Percentiles rank a stretch among this genome's conserved stretches.
Evolutionary conservation across 2,329 filamentous ascomycete species (phyloP).

Genomic region (Alternaria brassicae): DNA sequence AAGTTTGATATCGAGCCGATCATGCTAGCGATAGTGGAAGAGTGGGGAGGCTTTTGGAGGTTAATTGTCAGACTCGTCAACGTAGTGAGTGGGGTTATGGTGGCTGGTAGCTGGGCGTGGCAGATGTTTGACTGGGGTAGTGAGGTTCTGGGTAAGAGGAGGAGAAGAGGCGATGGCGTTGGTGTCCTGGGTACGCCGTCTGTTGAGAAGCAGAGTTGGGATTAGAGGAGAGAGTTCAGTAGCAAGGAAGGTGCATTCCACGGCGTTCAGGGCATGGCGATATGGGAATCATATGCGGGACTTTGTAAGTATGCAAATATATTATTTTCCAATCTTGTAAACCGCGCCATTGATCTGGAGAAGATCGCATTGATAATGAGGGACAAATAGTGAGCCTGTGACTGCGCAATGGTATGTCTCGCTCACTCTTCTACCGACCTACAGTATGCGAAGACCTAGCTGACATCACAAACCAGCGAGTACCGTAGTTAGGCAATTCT

Average conservation of each 20-base stretch:
- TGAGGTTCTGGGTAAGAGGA: constrained; percentile 55
- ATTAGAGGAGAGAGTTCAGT: constrained; percentile 4
- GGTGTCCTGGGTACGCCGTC: constrained; percentile 55
- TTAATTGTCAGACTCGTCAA: constrained; percentile 87
- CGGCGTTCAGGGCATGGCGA: not conserved
- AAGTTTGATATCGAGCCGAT: constrained; percentile 99
- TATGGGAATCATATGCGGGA: not conserved
- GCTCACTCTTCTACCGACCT: not conserved
- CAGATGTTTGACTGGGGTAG: constrained; percentile 79
- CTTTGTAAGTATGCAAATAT: not conserved
- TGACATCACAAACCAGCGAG: not conserved
- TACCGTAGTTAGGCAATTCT: not conserved
- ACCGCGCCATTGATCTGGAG: not conserved
- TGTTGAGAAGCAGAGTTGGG: constrained; percentile 25
- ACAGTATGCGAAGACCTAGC: not conserved
- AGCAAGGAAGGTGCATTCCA: not conserved
- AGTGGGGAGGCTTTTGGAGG: constrained; percentile 74
- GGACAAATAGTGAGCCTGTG: not conserved
- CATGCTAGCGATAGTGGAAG: constrained; percentile 82
- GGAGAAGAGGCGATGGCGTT: constrained; percentile 51
- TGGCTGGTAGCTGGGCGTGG: constrained; percentile 93
- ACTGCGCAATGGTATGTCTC: not conserved
- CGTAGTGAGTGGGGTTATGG: constrained; percentile 86
- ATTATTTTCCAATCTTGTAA: not conserved
- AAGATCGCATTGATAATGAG: not conserved